Conservation (phyloP, 768 basidiomycete species). For the Tricholoma saponaceum region DNA sequence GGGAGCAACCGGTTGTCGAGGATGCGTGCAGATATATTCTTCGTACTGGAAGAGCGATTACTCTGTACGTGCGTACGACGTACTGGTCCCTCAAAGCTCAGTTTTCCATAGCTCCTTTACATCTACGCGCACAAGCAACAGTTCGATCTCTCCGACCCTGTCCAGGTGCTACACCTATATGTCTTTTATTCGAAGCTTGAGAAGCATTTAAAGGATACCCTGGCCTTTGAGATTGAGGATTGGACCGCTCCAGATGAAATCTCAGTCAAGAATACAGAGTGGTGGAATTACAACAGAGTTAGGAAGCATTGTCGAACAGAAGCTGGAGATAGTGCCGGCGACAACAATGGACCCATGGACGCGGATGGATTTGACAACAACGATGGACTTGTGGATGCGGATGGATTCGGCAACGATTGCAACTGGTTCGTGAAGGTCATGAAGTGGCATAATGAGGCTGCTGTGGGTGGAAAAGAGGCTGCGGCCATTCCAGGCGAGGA, state of each 20-base stretch:
- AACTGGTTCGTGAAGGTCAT: neutral
- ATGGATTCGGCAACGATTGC: too few species aligned
- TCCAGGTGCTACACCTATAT: conserved; percentile 6
- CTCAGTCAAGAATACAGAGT: neutral
- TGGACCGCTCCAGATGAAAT: neutral
- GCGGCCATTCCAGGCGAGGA: neutral
- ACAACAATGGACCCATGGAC: neutral
- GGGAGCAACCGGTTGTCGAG: neutral
- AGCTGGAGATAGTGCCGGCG: neutral
- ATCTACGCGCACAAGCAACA: conserved; percentile 5
- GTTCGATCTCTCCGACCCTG: conserved; percentile 4
- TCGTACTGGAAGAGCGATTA: neutral
- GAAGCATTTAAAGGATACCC: neutral
- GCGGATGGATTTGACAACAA: neutral
- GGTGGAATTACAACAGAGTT: neutral
- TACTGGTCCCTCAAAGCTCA: neutral
- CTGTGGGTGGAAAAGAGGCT: neutral
- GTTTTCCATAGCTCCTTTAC: neutral
- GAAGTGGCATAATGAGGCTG: neutral
- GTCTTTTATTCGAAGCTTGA: conserved; percentile 7
- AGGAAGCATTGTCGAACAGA: neutral
- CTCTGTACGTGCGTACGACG: neutral
- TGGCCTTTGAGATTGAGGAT: neutral
- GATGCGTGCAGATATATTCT: neutral
- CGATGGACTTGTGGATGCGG: neutral